phyloP scores from a whole-genome alignment of 1,139 yeast species.

The Candida sojae region DNA sequence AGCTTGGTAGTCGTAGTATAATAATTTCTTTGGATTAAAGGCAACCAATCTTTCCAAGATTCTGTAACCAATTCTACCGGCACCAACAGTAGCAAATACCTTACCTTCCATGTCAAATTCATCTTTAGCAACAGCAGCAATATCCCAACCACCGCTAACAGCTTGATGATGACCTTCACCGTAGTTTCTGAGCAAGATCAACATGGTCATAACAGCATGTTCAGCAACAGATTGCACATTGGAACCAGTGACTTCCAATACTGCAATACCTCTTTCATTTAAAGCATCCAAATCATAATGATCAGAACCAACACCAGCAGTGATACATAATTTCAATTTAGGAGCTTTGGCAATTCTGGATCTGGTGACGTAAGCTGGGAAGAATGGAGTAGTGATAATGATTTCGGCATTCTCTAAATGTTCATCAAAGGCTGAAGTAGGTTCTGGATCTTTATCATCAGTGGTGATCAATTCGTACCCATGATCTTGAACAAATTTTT shows the following conservation, averaged over 20 bases:
- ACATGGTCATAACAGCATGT: conserved; percentile 75
- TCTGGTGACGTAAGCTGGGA: conserved; percentile 73
- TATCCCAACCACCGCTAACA: conserved; percentile 66
- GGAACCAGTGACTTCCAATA: conserved; percentile 80
- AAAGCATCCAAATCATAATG: conserved; percentile 78
- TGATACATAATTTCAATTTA: conserved; percentile 69
- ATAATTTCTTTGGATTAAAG: conserved; percentile 71
- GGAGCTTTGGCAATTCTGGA: conserved; percentile 71
- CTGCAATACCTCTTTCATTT: conserved; percentile 62
- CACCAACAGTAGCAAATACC: conserved; percentile 77
- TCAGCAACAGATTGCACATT: conserved; percentile 82
- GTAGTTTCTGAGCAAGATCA: conserved; percentile 72
- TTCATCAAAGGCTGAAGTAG: conserved; percentile 57
- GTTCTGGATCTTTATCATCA: conserved; percentile 67
- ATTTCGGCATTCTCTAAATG: conserved; percentile 72
- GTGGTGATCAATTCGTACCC: conserved; percentile 75
- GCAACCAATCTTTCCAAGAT: conserved; percentile 73
- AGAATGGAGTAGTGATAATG: conserved; percentile 82
- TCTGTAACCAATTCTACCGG: conserved; percentile 81
- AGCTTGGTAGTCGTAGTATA: conserved; percentile 76
- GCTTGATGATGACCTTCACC: conserved; percentile 79
- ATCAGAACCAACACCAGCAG: conserved; percentile 88
- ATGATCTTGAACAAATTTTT: conserved; percentile 60
- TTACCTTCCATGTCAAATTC: conserved; percentile 77
- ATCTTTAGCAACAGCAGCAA: conserved; percentile 74